A percentile compares a stretch with the other conserved stretches of the same genome.
Evolutionary conservation across 1,284 basidiomycete species (phyloP).

Genomic region (Cutaneotrichosporon sp.): DNA sequence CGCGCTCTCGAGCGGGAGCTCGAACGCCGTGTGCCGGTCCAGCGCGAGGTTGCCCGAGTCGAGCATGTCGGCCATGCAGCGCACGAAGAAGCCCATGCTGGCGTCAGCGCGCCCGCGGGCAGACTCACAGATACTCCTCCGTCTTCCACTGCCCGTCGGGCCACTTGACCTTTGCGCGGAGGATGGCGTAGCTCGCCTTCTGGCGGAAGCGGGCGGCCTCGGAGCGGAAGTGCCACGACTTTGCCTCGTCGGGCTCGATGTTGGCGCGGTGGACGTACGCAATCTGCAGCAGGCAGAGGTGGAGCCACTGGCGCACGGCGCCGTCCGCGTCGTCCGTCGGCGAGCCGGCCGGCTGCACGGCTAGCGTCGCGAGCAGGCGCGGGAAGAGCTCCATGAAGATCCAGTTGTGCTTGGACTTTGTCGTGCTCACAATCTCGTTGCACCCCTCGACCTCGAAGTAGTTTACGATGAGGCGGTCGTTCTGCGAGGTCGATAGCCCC

Average conservation of each 20-base stretch:
- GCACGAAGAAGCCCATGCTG: constrained; percentile 28
- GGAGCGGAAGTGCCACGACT: constrained; percentile 13
- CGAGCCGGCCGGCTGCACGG: background rate
- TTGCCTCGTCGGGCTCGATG: constrained; percentile 18
- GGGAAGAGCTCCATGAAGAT: constrained; percentile 28
- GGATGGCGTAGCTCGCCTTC: constrained; percentile 22
- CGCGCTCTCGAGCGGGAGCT: constrained; percentile 10
- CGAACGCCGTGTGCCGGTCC: constrained; percentile 20
- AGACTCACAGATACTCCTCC: constrained; percentile 25
- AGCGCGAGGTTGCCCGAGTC: constrained; percentile 17
- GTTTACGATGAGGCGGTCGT: constrained; percentile 20
- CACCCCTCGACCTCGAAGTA: constrained; percentile 28
- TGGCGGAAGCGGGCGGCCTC: constrained; percentile 16
- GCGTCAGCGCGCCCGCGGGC: background rate
- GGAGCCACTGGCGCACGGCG: constrained; percentile 20
- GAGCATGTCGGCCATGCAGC: constrained; percentile 32
- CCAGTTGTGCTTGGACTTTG: constrained; percentile 27
- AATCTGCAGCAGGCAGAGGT: constrained; percentile 23
- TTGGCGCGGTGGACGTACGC: constrained; percentile 28
- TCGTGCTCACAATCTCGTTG: constrained; percentile 25
- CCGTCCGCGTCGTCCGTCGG: constrained; percentile 10
- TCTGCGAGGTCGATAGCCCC: constrained; percentile 3
- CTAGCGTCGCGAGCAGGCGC: constrained; percentile 18
- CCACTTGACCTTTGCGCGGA: constrained; percentile 22
- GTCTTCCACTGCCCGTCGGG: constrained; percentile 23